Base-by-base conservation (phyloP, 371 early-diverging fungal species). In the Mucor plumbeus region DNA sequence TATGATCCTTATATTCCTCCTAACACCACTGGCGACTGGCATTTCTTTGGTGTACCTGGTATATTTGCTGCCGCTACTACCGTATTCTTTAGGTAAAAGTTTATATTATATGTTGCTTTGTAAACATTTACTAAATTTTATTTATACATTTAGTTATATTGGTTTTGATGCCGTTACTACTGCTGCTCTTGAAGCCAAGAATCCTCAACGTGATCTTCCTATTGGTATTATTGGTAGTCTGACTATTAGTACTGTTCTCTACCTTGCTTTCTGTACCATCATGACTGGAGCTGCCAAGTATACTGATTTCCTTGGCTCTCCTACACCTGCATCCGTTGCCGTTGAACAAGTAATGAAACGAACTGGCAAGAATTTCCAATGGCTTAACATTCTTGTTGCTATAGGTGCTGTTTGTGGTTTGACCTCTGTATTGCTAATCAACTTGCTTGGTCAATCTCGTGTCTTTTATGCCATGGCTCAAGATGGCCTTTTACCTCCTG, bases 131-230 rank as follows among this genome's bases (percentile, higher is more conserved):
- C 43, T 43, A 43, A 43, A 6, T 1, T 43, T 43, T 5, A 43
- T 43, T 35, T 34, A 38, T 38, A 11, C 38, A 9, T 9, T 26
- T 59, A 89, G 94, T 14, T 95, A 93, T 68, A 91, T 93, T 75
- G 95, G 96, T 19, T 95, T 95, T 76, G 97, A 95, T 74, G 87
- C 93, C 9, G 92, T 96, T 11, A 91, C 95, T 0, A 95, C 96
- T 0, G 90, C 91, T 3, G 91, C 97, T 4, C 91, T 93, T 76
- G 97, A 97, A 80, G 85, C 92, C 31, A 87, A 85, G 63, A 87
- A 92, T 36, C 96, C 97, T 31, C 85, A 88, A 40, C 81, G 89
- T 8, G 94, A 96, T 73, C 71, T 97, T 54, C 96, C 97, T 8
- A 89, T 95, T 61, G 97, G 94, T 40, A 94, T 97, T 64, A 81